Evolutionary conservation across 805 yeast species (phyloP).

Genomic region (Teunomyces aglyptinius): DNA sequence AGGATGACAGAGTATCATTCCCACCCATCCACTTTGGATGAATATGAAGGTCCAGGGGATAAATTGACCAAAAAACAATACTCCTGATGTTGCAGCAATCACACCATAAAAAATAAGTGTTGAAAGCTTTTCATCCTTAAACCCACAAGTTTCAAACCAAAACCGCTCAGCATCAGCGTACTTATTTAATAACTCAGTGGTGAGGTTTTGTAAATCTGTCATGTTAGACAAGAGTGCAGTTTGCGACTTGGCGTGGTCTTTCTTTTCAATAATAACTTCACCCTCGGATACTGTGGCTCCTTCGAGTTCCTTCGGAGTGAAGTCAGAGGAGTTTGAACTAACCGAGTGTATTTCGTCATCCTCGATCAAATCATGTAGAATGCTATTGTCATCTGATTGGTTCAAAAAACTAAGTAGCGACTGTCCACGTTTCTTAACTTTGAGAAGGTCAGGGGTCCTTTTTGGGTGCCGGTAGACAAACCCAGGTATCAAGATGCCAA

Average conservation of each 20-base stretch:
- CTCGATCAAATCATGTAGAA: constrained; percentile 26
- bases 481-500: constrained; percentile 66
- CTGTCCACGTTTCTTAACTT: constrained; percentile 51
- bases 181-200: constrained; percentile 50
- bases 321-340: constrained; percentile 9
- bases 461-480: constrained; percentile 68
- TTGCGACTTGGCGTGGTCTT: constrained; percentile 31
- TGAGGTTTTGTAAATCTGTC: constrained; percentile 69
- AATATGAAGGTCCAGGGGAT: constrained; percentile 66
- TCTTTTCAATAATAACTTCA: constrained; percentile 8
- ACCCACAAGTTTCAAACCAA: constrained; percentile 63
- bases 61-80: constrained; percentile 46
- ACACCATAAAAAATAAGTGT: constrained; percentile 52
- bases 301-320: neutral
- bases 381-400: constrained; percentile 29
- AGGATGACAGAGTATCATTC: constrained; percentile 60
- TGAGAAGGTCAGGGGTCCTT: constrained; percentile 41
- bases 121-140: constrained; percentile 64
- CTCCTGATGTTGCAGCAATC: constrained; percentile 29
- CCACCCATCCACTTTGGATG: constrained; percentile 57
- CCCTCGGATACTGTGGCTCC: constrained; percentile 5
- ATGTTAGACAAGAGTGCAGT: constrained; percentile 55
- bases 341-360: constrained; percentile 9
- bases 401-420: constrained; percentile 46
- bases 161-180: constrained; percentile 54